Conservation (phyloP, 805 yeast species). For the Alloascoidea africana region DNA sequence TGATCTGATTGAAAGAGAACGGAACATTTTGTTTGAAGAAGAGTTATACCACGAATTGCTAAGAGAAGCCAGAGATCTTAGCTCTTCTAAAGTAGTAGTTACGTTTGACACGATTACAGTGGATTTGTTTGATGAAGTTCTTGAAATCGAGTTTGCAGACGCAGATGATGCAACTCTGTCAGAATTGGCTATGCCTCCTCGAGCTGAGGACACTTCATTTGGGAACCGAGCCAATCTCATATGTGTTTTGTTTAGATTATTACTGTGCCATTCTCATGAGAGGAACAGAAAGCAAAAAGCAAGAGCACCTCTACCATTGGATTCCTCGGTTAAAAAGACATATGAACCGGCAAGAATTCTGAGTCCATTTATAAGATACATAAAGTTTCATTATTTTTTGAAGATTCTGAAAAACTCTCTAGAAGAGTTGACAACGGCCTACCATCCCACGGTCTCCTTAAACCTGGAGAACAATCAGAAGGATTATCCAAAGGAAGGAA, state of each 20-base stretch:
- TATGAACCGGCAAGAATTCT: slow-evolving; percentile 14
- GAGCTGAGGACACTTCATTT: slow-evolving; percentile 1
- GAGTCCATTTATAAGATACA: slow-evolving; percentile 15
- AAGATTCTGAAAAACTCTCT: slow-evolving; percentile 7
- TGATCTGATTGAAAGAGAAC: slow-evolving; percentile 47
- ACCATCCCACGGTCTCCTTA: neutral
- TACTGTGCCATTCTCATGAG: slow-evolving; percentile 45
- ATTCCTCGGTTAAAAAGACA: slow-evolving; percentile 23
- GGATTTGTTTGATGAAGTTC: slow-evolving; percentile 46
- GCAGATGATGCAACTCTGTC: slow-evolving; percentile 20
- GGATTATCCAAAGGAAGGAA: neutral
- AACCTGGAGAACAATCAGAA: neutral
- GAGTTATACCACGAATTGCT: slow-evolving; percentile 70
- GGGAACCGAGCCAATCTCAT: slow-evolving; percentile 35
- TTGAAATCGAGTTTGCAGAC: slow-evolving; percentile 57
- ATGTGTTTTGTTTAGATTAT: slow-evolving; percentile 34
- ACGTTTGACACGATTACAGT: slow-evolving; percentile 47
- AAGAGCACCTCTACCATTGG: slow-evolving; percentile 29
- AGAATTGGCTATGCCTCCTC: slow-evolving; percentile 19
- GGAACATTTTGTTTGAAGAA: slow-evolving; percentile 73
- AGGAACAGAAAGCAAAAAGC: slow-evolving; percentile 27
- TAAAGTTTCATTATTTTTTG: slow-evolving; percentile 17
- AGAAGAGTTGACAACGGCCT: neutral
- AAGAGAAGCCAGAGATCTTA: slow-evolving; percentile 57
- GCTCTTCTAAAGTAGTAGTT: slow-evolving; percentile 56